Conservation (phyloP, 495 filamentous ascomycete species). For the Melanomma pulvis-pyrius region DNA sequence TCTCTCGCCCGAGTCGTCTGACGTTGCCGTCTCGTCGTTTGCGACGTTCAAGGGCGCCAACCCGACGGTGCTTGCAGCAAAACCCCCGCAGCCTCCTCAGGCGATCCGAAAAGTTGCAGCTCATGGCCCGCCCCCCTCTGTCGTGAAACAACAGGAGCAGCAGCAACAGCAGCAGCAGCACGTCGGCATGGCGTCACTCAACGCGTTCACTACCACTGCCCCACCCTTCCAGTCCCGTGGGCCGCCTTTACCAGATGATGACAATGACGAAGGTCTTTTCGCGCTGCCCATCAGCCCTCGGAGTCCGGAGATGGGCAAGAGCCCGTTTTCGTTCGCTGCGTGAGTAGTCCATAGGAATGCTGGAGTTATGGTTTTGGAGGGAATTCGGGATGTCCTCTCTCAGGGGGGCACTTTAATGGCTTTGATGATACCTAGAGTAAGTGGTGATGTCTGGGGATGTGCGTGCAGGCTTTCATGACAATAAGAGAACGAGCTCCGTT, state of each 20-base stretch:
- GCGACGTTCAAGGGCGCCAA: conserved; percentile 55
- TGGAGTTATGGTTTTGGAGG: conserved; percentile 15
- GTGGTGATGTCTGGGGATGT: conserved; percentile 12
- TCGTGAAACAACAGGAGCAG: conserved; percentile 35
- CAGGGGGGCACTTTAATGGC: conserved; percentile 12
- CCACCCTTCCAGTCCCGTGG: conserved; percentile 32
- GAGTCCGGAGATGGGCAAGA: conserved; percentile 75
- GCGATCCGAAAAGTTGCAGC: conserved; percentile 33
- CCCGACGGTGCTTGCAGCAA: conserved; percentile 38
- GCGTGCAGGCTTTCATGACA: neutral
- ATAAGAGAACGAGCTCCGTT: neutral
- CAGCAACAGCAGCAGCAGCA: conserved; percentile 43
- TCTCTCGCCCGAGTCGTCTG: conserved; percentile 63
- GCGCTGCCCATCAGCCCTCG: conserved; percentile 78
- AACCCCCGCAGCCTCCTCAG: conserved; percentile 42
- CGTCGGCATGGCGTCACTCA: conserved; percentile 49
- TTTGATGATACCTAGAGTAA: conserved; percentile 38
- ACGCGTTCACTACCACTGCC: conserved; percentile 37
- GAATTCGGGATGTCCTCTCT: neutral
- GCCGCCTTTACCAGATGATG: conserved; percentile 36
- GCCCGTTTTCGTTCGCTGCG: conserved; percentile 63
- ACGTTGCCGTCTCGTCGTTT: conserved; percentile 69
- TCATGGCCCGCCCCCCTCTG: conserved; percentile 48
- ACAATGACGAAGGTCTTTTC: conserved; percentile 74
- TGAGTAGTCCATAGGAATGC: conserved; percentile 3